Conservation (phyloP, 2,329 filamentous ascomycete species). For the Ceratocystiopsis minuta region DNA sequence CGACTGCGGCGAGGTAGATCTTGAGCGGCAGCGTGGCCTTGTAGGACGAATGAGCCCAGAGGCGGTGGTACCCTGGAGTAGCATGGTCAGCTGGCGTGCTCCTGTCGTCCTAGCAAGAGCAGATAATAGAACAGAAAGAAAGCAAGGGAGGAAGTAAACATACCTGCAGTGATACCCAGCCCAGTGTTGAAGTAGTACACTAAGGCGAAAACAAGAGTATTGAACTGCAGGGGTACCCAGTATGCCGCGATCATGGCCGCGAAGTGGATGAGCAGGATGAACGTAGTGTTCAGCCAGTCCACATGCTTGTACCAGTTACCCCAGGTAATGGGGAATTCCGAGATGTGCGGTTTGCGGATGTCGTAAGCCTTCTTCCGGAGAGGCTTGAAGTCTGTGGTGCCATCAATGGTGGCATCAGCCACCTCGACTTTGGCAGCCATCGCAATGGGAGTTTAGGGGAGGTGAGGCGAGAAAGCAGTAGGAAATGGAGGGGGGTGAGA, state of each 20-base stretch:
- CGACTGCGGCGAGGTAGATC: constrained; percentile 66
- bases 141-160: constrained; percentile 12
- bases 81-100: neutral
- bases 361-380: constrained; percentile 30
- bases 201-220: constrained; percentile 58
- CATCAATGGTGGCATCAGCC: constrained; percentile 28
- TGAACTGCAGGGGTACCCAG: constrained; percentile 56
- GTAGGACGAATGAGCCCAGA: constrained; percentile 77
- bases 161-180: constrained; percentile 62
- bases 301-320: constrained; percentile 83
- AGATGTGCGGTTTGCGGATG: constrained; percentile 62
- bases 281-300: constrained; percentile 77
- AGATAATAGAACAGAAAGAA: neutral
- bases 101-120: neutral
- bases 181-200: constrained; percentile 72
- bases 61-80: constrained; percentile 48
- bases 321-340: constrained; percentile 62
- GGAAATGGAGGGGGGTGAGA: neutral
- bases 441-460: constrained; percentile 4
- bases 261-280: constrained; percentile 64
- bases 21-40: constrained; percentile 58
- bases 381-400: constrained; percentile 37
- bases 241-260: constrained; percentile 55
- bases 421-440: constrained; percentile 21
- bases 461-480: neutral